These are phyloP conservation scores for Xylariomycetidae sp. DNA, from an alignment of 2,329 filamentous ascomycete genomes.

Conservation along the genomic window DNA sequence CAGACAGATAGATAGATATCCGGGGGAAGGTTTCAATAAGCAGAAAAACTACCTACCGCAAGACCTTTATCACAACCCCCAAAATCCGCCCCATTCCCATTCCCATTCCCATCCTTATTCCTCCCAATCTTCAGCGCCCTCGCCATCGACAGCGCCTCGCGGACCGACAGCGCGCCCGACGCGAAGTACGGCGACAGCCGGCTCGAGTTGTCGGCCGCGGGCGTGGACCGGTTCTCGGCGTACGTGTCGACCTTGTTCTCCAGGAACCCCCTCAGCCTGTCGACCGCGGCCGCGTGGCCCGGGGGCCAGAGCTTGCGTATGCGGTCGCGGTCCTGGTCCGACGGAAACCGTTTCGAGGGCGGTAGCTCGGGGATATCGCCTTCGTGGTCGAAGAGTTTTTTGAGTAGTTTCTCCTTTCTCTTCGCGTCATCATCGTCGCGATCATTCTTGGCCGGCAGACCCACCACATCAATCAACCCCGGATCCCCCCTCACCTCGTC, in stretches of 20 bases:
- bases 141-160: constrained; percentile 13
- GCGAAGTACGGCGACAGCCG: constrained; percentile 31
- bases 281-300: constrained; percentile 26
- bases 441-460: constrained; percentile 22
- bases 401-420: no score
- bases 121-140: constrained; percentile 5
- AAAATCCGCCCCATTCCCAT: no score
- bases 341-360: constrained; percentile 26
- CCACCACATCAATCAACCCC: constrained; percentile 37
- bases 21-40: no score
- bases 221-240: constrained; percentile 25
- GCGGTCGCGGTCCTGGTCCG: constrained; percentile 24
- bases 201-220: constrained; percentile 28
- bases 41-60: no score
- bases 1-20: no score
- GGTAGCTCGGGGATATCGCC: constrained; percentile 23
- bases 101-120: no score
- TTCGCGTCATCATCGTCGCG: no score
- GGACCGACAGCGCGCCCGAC: constrained; percentile 21
- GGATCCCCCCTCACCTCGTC: constrained; percentile 40
- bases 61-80: no score
- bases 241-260: constrained; percentile 27
- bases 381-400: constrained; percentile 22
- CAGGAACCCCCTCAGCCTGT: constrained; percentile 27
- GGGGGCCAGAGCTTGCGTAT: constrained; percentile 32